phyloP scores from a whole-genome alignment of 78 protist genomes.

The Tieghemostelium lacteum region DNA sequence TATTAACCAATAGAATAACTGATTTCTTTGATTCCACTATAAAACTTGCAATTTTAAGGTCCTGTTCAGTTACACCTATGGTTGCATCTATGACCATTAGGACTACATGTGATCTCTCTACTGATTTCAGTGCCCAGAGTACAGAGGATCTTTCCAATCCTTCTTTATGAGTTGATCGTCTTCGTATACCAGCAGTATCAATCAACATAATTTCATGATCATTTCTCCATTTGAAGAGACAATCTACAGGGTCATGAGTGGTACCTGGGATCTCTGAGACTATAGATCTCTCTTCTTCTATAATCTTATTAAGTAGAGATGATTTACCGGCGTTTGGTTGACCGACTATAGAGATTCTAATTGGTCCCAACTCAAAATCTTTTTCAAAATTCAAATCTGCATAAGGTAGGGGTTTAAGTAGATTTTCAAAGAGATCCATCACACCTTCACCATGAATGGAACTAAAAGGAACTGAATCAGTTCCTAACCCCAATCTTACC shows the following conservation, averaged over 20 bases:
- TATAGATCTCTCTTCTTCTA: constrained; percentile 65
- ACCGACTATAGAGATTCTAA: constrained; percentile 82
- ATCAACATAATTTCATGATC: constrained; percentile 38
- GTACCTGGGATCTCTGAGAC: constrained; percentile 82
- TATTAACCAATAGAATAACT: constrained; percentile 74
- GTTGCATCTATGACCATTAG: constrained; percentile 80
- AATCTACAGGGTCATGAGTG: constrained; percentile 87
- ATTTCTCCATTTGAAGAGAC: constrained; percentile 40
- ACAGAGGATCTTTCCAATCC: constrained; percentile 70
- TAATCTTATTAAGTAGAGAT: constrained; percentile 66
- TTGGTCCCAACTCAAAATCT: constrained; percentile 1
- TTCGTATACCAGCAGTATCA: constrained; percentile 88
- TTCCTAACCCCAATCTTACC: constrained; percentile 57
- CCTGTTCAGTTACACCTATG: constrained; percentile 77
- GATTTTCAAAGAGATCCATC: constrained; percentile 2
- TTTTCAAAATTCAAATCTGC: constrained; percentile 3
- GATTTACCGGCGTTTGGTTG: constrained; percentile 88
- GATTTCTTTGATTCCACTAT: constrained; percentile 35
- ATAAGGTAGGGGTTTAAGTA: not conserved
- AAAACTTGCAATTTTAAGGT: constrained; percentile 67
- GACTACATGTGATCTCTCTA: constrained; percentile 72
- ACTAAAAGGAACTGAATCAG: constrained; percentile 38
- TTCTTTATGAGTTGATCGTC: constrained; percentile 53
- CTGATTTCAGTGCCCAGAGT: constrained; percentile 82
- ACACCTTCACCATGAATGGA: constrained; percentile 77